Evolutionary conservation across 768 basidiomycete species (phyloP), one percentile per base, ranked within the genome.

Genomic region (Cystofilobasidium bisporidii): DNA sequence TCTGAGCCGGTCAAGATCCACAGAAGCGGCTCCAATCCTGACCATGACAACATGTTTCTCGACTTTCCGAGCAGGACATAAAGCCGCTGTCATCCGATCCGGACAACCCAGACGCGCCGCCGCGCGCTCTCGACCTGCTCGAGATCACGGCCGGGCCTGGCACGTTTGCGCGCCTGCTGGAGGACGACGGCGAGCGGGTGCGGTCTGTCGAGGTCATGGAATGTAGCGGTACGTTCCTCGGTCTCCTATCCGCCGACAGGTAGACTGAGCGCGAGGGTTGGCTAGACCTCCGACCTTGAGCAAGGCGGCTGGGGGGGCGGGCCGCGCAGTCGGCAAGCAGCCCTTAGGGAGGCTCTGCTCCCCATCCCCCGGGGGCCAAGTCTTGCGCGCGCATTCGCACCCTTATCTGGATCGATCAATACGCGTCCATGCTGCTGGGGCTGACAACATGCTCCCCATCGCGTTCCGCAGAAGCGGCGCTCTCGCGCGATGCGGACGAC

Each of bases 131-230:
- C 24, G 50, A 53, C 24, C 24, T 99, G 26, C 78, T 98, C 22
- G 96, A 99, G 78, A 79, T 97, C 32, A 90, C 91, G 0, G 85
- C 91, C 33, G 92, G 94, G 15, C 81, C 96, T 3, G 96, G 96
- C 1, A 92, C 93, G 78, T 87, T 99, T 72, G 83, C 91, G 11
- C 3, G 22, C 9, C 90, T 87, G 74, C 80, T 94, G 38, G 74
- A 97, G 55, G 87, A 88, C 71, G 75, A 77, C 43, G 4, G 17
- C 17, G 81, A 84, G 63, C 86, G 83, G 55, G 65, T 73, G 71
- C 83, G 82, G 75, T 89, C 87, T 75, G 83, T 85, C 4, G 80
- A 87, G 33, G 88, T 98, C 87, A 75, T 96, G 48, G 96, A 98
- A 70, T 83, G 85, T 33, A 91, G 90, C 72, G 81, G 94, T 97